Base-by-base conservation (phyloP, 2,329 filamentous ascomycete species). In the Penicillium sp. region DNA sequence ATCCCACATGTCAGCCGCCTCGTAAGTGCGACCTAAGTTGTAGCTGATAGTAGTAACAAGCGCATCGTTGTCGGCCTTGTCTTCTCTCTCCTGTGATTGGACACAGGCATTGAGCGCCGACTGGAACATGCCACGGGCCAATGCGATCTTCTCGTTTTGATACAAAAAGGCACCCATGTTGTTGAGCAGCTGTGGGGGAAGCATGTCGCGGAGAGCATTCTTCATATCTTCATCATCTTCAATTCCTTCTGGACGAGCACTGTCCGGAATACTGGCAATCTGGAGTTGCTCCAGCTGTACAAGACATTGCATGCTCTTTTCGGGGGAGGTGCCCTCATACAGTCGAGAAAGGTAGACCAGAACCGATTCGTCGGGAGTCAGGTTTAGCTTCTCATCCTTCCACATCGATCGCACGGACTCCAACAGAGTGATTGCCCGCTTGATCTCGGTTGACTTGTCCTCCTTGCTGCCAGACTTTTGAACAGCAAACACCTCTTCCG, bases 161-260 rank as follows among this genome's bases (percentile, higher is more conserved):
- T 91, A 97, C 65, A 96, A 87, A 76, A 98, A 98, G 74, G 93
- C 97, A 5, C 91, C 95, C 71, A 98, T 96, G 72, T 99, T 99
- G 81, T 98, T 99, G 44, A 99, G 83, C 2, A 98, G 82, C 69
- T 96, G 92, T 4, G 95, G 95, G 1, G 93, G 90, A 1, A 99
- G 80, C 57, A 89, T 82, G 70, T 93, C 90, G 53, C 92, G 87
- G 27, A 96, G 81, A 54, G 84, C 84, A 55, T 85, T 65, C 44
- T 72, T 75, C 52, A 73, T 76, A 29, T 84, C 82, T 3, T 80
- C 82, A 56, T 89, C 84, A 52, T 90, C 86, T 19, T 85, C 81
- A 2, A 78, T 73, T 33, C 82, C 82, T 26, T 84, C 76, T 0
- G 88, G 87, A 24, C 82, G 81, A 48, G 93, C 88, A 11, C 89